Evolutionary conservation across 257 asterid species (phyloP), one percentile per base, ranked within the genome.

Genomic region (Penstemon eatonii): DNA sequence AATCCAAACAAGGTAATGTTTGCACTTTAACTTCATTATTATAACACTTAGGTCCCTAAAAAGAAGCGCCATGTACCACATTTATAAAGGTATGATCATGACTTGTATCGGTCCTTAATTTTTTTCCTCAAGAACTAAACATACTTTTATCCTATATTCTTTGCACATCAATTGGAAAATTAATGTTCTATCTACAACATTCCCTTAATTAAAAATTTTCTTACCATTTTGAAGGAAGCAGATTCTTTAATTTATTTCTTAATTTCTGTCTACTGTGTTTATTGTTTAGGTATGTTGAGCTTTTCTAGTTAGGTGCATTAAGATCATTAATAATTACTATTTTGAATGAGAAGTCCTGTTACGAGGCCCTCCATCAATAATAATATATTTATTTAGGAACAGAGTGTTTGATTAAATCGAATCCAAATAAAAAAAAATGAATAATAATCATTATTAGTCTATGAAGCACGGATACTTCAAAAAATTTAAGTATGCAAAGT

Each of bases 51-150:
- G 44, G 52, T 67, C 60, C n/a, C n/a, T n/a, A n/a, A 8, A 8
- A 7, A 4, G 67, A 67, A 60, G 73, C 69, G 52, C 38, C 45
- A 15, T 43, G 11, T 15, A 6, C 66, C 39, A 13, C 47, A 42
- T 0, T 49, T 15, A 0, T 25, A 25, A 25, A 56, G 37, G 33
- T 19, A 15, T 19, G 60, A 56, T 40, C 60, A 56, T 18, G 60
- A 56, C 37, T 38, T 56, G 15, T 56, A 19, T 18, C 60, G 60
- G 25, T 56, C 41, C 33, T 25, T 25, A 25, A 25, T 25, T 2
- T 25, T 0, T 25, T 25, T 25, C 33, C 33, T 25, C 33, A 25
- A 25, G 62, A 47, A 11, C 57, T 44, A n/a, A 37, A 25, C 33
- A 25, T 25, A 25, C 2, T 46, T 63, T 61, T 33, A 45, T 46